Evolutionary conservation across 495 filamentous ascomycete genomes (phyloP).

Genomic region (Aspergillus baeticus): DNA sequence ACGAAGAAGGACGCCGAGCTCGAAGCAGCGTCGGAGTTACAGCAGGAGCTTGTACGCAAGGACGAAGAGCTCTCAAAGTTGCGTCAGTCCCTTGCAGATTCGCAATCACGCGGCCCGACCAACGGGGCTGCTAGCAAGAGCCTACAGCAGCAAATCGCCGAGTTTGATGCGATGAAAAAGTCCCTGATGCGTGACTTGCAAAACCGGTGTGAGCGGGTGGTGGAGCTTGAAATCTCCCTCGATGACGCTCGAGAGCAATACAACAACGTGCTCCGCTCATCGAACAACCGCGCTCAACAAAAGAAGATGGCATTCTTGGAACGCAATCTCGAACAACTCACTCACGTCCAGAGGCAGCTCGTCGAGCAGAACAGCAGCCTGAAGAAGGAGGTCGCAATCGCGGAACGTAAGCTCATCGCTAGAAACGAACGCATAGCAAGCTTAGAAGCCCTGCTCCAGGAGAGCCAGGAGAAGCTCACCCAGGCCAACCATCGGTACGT

Average conservation of each 20-base stretch:
- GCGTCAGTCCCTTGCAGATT: constrained; percentile 70
- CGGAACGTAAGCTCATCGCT: constrained; percentile 93
- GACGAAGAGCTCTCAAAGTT: constrained; percentile 75
- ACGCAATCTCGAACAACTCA: constrained; percentile 95
- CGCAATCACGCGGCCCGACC: constrained; percentile 60
- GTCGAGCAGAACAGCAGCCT: constrained; percentile 95
- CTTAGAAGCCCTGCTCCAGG: constrained; percentile 86
- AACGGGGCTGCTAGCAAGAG: constrained; percentile 83
- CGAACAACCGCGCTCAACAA: constrained; percentile 96
- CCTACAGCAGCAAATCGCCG: constrained; percentile 94
- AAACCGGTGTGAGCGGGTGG: constrained; percentile 95
- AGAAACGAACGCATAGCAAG: constrained; percentile 94
- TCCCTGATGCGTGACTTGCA: constrained; percentile 97
- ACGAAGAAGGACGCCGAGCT: constrained; percentile 69
- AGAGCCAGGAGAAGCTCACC: constrained; percentile 95
- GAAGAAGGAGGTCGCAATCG: constrained; percentile 99
- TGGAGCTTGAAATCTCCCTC: constrained; percentile 94
- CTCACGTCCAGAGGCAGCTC: constrained; percentile 92
- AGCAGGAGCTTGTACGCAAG: constrained; percentile 67
- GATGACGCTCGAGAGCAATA: constrained; percentile 98
- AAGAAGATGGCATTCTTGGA: constrained; percentile 99
- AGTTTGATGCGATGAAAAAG: constrained; percentile 99
- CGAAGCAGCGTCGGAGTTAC: constrained; percentile 69
- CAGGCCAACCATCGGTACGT: constrained; percentile 92
- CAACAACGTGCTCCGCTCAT: constrained; percentile 92